Evolutionary conservation across 805 yeast genomes (phyloP).

Genomic region (Saccharomycopsis sp.): DNA sequence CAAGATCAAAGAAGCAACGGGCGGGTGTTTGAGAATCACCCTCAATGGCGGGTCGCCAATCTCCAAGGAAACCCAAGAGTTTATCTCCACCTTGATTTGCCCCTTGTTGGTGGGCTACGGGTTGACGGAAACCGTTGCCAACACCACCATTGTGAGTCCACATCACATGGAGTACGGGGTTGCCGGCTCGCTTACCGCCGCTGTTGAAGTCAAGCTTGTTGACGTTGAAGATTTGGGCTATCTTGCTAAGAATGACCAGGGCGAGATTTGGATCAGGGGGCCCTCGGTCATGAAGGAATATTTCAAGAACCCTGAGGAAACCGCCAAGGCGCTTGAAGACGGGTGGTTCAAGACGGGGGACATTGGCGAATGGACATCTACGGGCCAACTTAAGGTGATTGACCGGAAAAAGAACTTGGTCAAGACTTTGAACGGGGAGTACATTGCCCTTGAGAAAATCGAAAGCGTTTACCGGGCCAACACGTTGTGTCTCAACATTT

Average conservation of each 20-base stretch:
- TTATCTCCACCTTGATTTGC: slow-evolving; percentile 64
- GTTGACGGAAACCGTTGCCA: slow-evolving; percentile 92
- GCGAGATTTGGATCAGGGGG: slow-evolving; percentile 82
- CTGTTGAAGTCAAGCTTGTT: slow-evolving; percentile 78
- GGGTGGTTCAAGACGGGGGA: slow-evolving; percentile 98
- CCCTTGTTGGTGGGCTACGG: slow-evolving; percentile 95
- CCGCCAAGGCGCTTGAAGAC: slow-evolving; percentile 62
- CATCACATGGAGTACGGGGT: slow-evolving; percentile 59
- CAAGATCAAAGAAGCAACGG: slow-evolving; percentile 87
- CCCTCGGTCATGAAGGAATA: slow-evolving; percentile 65
- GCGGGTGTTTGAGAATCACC: slow-evolving; percentile 68
- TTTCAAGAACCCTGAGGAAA: slow-evolving; percentile 76
- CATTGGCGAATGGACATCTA: slow-evolving; percentile 83
- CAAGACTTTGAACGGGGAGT: slow-evolving; percentile 94
- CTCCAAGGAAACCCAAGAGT: slow-evolving; percentile 70
- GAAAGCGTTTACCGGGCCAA: slow-evolving; percentile 88
- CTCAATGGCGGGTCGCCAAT: slow-evolving; percentile 94
- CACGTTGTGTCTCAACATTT: slow-evolving; percentile 64
- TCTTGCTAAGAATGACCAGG: slow-evolving; percentile 82
- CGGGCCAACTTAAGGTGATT: slow-evolving; percentile 73
- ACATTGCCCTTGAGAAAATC: slow-evolving; percentile 90
- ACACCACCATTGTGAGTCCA: slow-evolving; percentile 62
- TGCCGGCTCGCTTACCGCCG: slow-evolving; percentile 76
- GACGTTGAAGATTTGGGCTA: slow-evolving; percentile 91
- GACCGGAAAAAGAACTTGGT: slow-evolving; percentile 95